A percentile compares a stretch with the other conserved stretches of the same genome.
These are phyloP conservation scores for Hemileccinum impolitum DNA, from an alignment of 768 basidiomycete species.

Conservation along the genomic window DNA sequence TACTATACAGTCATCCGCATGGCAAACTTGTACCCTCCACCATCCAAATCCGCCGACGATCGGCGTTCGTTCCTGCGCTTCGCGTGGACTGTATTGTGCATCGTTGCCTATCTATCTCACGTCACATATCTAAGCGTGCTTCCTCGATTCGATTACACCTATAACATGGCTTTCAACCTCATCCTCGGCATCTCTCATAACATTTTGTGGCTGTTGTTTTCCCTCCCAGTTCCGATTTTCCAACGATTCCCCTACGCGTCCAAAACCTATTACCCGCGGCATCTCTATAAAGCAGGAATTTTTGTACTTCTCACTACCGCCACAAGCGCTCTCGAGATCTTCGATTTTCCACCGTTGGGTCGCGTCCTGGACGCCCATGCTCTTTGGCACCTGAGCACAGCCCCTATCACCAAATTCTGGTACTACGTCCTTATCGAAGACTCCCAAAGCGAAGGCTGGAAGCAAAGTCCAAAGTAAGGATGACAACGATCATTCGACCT, in stretches of 20 bases:
- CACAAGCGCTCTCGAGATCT: slow-evolving; percentile 78
- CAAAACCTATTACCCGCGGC: slow-evolving; percentile 55
- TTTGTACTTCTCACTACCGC: slow-evolving; percentile 70
- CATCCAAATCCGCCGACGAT: slow-evolving; percentile 27
- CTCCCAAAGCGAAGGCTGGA: slow-evolving; percentile 68
- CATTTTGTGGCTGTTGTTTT: slow-evolving; percentile 74
- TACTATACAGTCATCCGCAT: slow-evolving; percentile 76
- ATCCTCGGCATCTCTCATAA: slow-evolving; percentile 76
- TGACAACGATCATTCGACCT: background rate
- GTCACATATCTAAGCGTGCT: slow-evolving; percentile 73
- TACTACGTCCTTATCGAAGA: slow-evolving; percentile 82
- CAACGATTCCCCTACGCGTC: slow-evolving; percentile 54
- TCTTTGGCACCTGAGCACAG: slow-evolving; percentile 89
- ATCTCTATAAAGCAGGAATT: slow-evolving; percentile 49
- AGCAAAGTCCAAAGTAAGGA: slow-evolving; percentile 35
- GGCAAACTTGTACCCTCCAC: slow-evolving; percentile 62
- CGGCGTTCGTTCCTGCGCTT: slow-evolving; percentile 14
- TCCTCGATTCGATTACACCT: slow-evolving; percentile 87
- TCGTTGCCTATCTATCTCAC: slow-evolving; percentile 61
- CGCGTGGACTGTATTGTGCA: slow-evolving; percentile 52
- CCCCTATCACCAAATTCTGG: slow-evolving; percentile 74
- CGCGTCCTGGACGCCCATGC: slow-evolving; percentile 86
- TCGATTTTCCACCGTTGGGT: slow-evolving; percentile 85
- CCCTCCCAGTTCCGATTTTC: slow-evolving; percentile 47
- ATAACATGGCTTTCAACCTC: slow-evolving; percentile 88